These are phyloP conservation scores for Wickerhamomyces subpelliculosus DNA, from an alignment of 805 yeast genomes.

Conservation along the genomic window DNA sequence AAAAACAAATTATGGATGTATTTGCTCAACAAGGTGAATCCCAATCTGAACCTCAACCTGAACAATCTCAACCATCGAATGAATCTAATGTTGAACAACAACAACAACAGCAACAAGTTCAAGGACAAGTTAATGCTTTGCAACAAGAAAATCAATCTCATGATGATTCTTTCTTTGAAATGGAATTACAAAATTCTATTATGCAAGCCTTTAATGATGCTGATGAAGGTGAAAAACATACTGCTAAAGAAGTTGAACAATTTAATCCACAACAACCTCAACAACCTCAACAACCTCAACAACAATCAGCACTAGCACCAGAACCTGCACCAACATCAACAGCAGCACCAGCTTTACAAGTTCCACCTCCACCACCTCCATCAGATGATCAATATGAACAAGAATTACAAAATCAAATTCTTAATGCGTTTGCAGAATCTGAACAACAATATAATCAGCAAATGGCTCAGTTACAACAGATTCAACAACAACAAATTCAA, in stretches of 20 bases:
- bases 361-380: not conserved
- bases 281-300: not conserved
- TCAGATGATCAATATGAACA: not conserved
- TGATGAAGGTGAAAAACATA: conserved; percentile 1
- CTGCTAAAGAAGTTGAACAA: not conserved
- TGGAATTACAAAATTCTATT: conserved; percentile 13
- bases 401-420: not conserved
- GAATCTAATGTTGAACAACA: too few species aligned
- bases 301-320: not conserved
- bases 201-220: conserved; percentile 8
- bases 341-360: not conserved
- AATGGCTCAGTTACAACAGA: conserved; percentile 3
- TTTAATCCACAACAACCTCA: too few species aligned
- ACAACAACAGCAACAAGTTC: too few species aligned
- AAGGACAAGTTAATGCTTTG: conserved; percentile 5
- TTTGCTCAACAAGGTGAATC: conserved; percentile 12
- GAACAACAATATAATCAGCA: not conserved
- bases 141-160: not conserved
- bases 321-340: not conserved
- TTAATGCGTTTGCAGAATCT: not conserved
- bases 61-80: too few species aligned
- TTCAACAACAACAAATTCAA: too few species aligned
- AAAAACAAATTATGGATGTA: conserved; percentile 19
- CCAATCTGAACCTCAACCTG: too few species aligned
- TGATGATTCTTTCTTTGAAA: conserved; percentile 11